Evolutionary conservation across 306 rosid genomes (phyloP).

Genomic region (Acacia crassicarpa): DNA sequence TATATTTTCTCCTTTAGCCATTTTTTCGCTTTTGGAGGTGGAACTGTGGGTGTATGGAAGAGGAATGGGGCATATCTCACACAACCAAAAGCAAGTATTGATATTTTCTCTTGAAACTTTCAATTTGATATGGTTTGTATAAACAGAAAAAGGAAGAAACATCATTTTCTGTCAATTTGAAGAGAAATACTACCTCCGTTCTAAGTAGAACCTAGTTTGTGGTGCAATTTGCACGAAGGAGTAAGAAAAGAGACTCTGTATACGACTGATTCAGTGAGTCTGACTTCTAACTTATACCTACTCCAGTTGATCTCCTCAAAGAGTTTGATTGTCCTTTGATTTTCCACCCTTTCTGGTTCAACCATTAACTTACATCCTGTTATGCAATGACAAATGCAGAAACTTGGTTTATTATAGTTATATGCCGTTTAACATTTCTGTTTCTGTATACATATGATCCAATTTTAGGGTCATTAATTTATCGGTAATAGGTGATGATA

Average conservation of each 20-base stretch:
- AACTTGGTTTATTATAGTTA: too few relatives aligned
- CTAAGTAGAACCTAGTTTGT: too few relatives aligned
- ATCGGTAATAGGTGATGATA: not conserved
- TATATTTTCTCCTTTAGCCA: not conserved
- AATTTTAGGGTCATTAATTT: not conserved
- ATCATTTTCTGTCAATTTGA: not conserved
- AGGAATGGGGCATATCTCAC: constrained; percentile 12
- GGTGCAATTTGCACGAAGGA: too few relatives aligned
- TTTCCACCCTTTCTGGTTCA: not conserved
- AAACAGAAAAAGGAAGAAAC: not conserved
- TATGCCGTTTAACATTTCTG: not conserved
- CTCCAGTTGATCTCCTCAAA: not conserved
- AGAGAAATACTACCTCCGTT: not conserved
- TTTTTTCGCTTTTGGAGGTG: not conserved
- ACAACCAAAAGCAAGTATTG: not conserved
- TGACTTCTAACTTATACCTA: not conserved
- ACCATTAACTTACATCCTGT: not conserved
- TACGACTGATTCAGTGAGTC: not conserved
- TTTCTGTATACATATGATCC: not conserved
- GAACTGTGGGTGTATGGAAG: not conserved
- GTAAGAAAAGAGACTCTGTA: not conserved
- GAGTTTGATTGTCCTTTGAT: not conserved
- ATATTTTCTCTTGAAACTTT: constrained; percentile 1
- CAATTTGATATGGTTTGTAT: not conserved
- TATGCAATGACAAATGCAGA: not conserved